These are phyloP conservation scores for Tuber calosporum DNA, from an alignment of 495 filamentous ascomycete genomes.

Conservation along the genomic window DNA sequence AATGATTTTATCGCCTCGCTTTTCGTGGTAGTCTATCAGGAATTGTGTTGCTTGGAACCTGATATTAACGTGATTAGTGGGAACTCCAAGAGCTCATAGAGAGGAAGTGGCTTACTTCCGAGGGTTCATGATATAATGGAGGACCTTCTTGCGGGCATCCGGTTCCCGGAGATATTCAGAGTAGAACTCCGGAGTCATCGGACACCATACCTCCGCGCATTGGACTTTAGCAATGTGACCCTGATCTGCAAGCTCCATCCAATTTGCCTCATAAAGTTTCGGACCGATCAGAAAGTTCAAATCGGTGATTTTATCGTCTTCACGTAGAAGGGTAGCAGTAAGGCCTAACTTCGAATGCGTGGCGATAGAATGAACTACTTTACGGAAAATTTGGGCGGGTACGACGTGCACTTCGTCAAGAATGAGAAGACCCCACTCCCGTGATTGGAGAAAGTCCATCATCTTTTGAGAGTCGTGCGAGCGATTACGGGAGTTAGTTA, in stretches of 20 bases:
- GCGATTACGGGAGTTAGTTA: conserved; percentile 75
- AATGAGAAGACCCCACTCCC: conserved; percentile 98
- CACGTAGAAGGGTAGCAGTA: conserved; percentile 86
- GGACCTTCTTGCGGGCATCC: conserved; percentile 58
- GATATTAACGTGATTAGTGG: conserved; percentile 9
- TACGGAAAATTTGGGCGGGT: conserved; percentile 88
- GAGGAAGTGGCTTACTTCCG: conserved; percentile 55
- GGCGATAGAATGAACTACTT: conserved; percentile 82
- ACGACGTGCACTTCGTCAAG: conserved; percentile 98
- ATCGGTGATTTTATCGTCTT: conserved; percentile 97
- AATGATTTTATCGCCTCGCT: conserved; percentile 94
- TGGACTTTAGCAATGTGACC: conserved; percentile 97
- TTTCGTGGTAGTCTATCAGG: conserved; percentile 95
- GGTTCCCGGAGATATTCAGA: conserved; percentile 75
- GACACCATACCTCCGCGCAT: conserved; percentile 98
- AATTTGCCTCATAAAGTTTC: conserved; percentile 97
- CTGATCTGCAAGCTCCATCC: conserved; percentile 96
- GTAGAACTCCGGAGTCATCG: conserved; percentile 98
- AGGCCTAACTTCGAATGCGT: conserved; percentile 95
- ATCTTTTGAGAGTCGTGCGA: conserved; percentile 93
- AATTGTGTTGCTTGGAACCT: conserved; percentile 84
- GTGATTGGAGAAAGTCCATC: conserved; percentile 87
- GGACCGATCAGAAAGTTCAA: conserved; percentile 96
- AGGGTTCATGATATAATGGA: conserved; percentile 96
- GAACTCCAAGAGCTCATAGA: neutral